These are phyloP conservation scores for Paragyromitra xinjiangensis DNA, from an alignment of 495 filamentous ascomycete species.

Conservation along the genomic window DNA sequence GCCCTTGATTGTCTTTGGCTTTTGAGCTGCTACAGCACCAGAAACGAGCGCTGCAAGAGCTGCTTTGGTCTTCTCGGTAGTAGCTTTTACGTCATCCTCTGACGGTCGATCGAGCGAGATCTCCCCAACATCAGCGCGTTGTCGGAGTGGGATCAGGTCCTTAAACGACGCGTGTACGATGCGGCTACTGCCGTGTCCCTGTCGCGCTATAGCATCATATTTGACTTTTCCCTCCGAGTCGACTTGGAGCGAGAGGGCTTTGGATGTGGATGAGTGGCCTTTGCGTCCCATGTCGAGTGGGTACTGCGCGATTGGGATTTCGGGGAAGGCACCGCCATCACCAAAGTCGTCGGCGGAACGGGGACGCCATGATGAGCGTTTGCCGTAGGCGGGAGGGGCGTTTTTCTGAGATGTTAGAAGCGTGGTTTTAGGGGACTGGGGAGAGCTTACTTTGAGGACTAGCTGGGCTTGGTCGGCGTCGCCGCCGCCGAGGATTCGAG, in stretches of 20 bases:
- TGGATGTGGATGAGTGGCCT: conserved; percentile 71
- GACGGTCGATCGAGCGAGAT: conserved; percentile 87
- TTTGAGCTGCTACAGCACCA: conserved; percentile 88
- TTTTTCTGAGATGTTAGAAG: conserved; percentile 66
- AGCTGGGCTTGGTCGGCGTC: conserved; percentile 86
- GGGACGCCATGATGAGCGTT: conserved; percentile 87
- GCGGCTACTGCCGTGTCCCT: conserved; percentile 82
- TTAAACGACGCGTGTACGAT: conserved; percentile 96
- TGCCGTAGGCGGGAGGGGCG: conserved; percentile 86
- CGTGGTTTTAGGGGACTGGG: background rate
- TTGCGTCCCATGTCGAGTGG: conserved; percentile 93
- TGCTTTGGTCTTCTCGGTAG: conserved; percentile 86
- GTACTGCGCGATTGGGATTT: conserved; percentile 93
- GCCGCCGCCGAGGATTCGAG: conserved; percentile 78
- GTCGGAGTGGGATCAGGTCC: conserved; percentile 92
- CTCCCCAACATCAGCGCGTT: conserved; percentile 92
- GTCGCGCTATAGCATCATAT: conserved; percentile 93
- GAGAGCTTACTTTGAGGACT: conserved; percentile 74
- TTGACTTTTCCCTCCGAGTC: conserved; percentile 92
- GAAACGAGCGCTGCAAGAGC: conserved; percentile 83
- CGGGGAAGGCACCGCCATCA: conserved; percentile 95
- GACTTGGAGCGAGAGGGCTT: conserved; percentile 90
- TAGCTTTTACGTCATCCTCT: conserved; percentile 80
- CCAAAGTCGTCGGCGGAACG: conserved; percentile 88
- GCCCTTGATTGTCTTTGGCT: conserved; percentile 90